phyloP scores from a whole-genome alignment of 1,284 basidiomycete species.

The Pterulicium gracile region DNA sequence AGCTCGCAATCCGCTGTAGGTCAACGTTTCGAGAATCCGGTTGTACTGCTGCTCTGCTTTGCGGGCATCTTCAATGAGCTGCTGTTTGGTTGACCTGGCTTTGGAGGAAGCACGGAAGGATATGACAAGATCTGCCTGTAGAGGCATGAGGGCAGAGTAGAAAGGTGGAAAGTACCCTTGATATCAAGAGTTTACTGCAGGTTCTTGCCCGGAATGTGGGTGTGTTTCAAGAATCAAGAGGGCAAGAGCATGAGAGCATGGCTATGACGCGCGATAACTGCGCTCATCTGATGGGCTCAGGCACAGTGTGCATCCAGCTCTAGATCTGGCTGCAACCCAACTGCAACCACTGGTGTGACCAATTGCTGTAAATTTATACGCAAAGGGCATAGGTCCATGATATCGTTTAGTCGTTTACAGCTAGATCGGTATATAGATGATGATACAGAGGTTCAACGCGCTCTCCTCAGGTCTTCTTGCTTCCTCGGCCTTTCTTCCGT shows the following conservation, averaged over 20 bases:
- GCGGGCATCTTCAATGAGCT: conserved; percentile 46
- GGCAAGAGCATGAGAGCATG: no score
- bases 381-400: no score
- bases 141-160: conserved; percentile 26
- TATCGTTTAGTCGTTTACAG: no score
- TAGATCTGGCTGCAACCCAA: no score
- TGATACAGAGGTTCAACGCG: not conserved
- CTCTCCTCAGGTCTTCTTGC: not conserved
- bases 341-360: no score
- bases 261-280: no score
- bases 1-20: conserved; percentile 50
- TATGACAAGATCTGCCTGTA: conserved; percentile 61
- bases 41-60: conserved; percentile 62
- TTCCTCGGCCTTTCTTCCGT: not conserved
- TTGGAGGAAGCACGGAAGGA: conserved; percentile 50
- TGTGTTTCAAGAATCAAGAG: no score
- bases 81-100: conserved; percentile 41
- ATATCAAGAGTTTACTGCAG: not conserved
- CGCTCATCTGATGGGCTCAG: no score
- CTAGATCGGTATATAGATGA: not conserved
- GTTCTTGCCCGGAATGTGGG: no score
- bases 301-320: no score
- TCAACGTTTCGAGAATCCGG: conserved; percentile 50
- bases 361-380: no score
- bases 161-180: no score